Conservation (phyloP, 2,329 filamentous ascomycete species). For the Epichloe scottii region DNA sequence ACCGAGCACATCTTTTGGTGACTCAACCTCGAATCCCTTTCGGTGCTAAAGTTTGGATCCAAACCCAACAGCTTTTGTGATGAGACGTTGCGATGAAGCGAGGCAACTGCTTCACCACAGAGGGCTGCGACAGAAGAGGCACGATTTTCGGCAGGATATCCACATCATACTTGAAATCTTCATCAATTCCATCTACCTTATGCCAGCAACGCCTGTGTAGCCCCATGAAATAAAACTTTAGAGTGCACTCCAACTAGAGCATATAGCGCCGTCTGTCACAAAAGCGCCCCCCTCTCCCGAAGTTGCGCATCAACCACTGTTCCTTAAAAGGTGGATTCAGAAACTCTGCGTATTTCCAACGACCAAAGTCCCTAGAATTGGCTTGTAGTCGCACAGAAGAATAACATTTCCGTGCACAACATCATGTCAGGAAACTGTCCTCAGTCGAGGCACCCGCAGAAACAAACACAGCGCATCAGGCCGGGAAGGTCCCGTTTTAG, state of each 20-base stretch:
- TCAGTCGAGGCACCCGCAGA: not conserved
- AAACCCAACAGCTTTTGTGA: too few species aligned
- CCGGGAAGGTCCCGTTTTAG: not conserved
- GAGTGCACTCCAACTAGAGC: not conserved
- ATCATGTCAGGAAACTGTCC: not conserved
- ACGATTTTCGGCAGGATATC: not conserved
- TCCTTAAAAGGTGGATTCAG: not conserved
- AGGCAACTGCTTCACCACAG: too few species aligned
- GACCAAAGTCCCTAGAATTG: not conserved
- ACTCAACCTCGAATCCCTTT: too few species aligned
- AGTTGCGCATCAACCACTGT: not conserved
- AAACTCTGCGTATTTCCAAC: slow-evolving; percentile 3
- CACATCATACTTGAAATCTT: slow-evolving; percentile 1
- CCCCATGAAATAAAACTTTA: not conserved
- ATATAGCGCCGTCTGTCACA: not conserved
- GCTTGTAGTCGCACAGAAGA: not conserved
- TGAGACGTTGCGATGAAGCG: too few species aligned
- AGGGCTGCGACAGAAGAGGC: not conserved
- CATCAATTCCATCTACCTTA: slow-evolving; percentile 10
- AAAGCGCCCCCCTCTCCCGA: not conserved
- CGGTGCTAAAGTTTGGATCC: too few species aligned
- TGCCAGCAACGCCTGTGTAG: slow-evolving; percentile 9
- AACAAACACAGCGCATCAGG: not conserved
- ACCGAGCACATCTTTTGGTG: too few species aligned
- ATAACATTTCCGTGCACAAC: not conserved